A percentile compares a stretch with the other conserved stretches of the same genome.
phyloP scores from a whole-genome alignment of 169 alveolate genomes.

The Plasmodium ovale region DNA sequence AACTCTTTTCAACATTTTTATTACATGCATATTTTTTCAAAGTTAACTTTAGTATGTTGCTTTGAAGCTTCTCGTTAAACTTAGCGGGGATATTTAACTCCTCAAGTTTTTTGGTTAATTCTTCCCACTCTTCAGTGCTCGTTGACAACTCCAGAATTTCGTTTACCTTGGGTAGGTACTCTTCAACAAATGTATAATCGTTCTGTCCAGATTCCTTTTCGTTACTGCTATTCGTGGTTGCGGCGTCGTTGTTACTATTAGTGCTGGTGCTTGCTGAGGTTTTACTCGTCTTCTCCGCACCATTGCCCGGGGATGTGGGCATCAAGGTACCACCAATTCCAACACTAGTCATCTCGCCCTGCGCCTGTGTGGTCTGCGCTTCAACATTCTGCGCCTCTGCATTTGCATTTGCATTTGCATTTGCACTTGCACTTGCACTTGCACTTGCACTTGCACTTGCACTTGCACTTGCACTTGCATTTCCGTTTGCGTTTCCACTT shows the following conservation, averaged over 20 bases:
- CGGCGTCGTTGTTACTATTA: background rate
- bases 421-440: background rate
- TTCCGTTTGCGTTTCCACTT: background rate
- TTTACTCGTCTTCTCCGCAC: background rate
- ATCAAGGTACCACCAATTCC: too few relatives aligned
- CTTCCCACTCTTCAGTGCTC: constrained; percentile 36
- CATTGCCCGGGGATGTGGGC: too few relatives aligned
- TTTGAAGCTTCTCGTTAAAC: constrained; percentile 62
- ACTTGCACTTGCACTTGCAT: background rate
- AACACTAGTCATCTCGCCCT: background rate
- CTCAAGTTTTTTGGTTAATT: constrained; percentile 51
- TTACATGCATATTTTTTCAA: constrained; percentile 75
- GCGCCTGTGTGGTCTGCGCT: too few relatives aligned
- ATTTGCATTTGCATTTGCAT: background rate
- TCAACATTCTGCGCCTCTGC: background rate
- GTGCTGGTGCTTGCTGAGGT: background rate
- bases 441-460: background rate
- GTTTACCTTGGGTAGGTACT: constrained; percentile 60
- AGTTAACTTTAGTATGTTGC: constrained; percentile 45
- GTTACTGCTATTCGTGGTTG: background rate
- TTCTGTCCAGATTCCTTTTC: background rate
- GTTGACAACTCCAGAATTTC: constrained; percentile 63
- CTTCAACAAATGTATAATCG: constrained; percentile 38
- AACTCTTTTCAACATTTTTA: constrained; percentile 61
- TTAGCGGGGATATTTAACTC: constrained; percentile 45